Conservation (phyloP, 2,329 filamentous ascomycete species). For the Tolypocladium paradoxum region DNA sequence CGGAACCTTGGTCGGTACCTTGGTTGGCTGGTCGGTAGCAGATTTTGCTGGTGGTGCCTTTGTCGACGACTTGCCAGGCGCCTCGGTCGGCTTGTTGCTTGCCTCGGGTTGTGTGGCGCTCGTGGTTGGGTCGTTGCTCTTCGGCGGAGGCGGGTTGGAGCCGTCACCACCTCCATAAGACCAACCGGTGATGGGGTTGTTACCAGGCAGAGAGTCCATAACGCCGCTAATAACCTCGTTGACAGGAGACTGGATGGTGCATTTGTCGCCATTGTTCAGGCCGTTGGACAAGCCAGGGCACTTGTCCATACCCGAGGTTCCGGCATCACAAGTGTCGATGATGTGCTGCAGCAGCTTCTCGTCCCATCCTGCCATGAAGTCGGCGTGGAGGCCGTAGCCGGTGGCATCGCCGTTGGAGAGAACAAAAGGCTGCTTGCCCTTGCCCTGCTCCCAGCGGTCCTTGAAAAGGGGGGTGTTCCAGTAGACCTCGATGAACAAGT, state of each 20-base stretch:
- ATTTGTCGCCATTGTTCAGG: constrained; percentile 43
- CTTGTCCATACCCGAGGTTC: constrained; percentile 47
- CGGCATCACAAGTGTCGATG: constrained; percentile 54
- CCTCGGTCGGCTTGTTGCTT: not conserved
- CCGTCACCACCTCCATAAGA: constrained; percentile 24
- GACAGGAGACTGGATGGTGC: constrained; percentile 37
- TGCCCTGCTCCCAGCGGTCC: constrained; percentile 41
- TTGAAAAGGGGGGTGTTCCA: constrained; percentile 45
- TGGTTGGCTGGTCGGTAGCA: not conserved
- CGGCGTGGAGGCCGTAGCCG: constrained; percentile 59
- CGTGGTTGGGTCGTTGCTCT: not conserved
- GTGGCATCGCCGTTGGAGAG: constrained; percentile 59
- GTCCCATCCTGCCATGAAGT: constrained; percentile 68
- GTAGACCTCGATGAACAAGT: constrained; percentile 50
- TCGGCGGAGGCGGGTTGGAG: not conserved
- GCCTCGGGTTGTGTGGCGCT: not conserved
- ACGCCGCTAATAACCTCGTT: constrained; percentile 33
- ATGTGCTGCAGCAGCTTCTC: constrained; percentile 52
- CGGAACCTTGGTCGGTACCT: not conserved
- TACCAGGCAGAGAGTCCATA: constrained; percentile 41
- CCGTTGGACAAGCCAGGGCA: constrained; percentile 48
- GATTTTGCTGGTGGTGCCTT: not conserved
- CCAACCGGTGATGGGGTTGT: constrained; percentile 44
- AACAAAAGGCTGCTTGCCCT: constrained; percentile 52
- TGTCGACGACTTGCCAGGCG: not conserved